Conservation (phyloP, 169 alveolate genomes). For the Cryptosporidium ubiquitum region DNA sequence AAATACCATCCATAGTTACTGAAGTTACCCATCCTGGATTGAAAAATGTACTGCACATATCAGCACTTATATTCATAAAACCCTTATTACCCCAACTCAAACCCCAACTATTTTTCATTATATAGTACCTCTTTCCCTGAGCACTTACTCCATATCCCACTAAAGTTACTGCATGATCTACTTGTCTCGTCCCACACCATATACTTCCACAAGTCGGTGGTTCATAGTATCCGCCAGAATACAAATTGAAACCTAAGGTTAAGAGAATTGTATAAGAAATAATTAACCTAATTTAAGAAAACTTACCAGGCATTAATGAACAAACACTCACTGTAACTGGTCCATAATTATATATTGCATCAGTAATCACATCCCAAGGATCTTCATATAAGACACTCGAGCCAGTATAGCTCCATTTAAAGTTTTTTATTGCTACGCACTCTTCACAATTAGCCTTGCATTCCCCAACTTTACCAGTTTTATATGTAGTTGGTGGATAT, state of each 20-base stretch:
- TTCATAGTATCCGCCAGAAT: conserved; percentile 60
- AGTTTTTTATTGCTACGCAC: conserved; percentile 37
- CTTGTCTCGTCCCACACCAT: conserved; percentile 75
- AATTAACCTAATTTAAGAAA: not conserved
- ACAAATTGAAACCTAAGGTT: conserved; percentile 32
- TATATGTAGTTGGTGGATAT: conserved; percentile 47
- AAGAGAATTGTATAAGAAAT: not conserved
- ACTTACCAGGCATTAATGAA: conserved; percentile 74
- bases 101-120: conserved; percentile 89
- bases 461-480: conserved; percentile 40
- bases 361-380: conserved; percentile 65
- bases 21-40: conserved; percentile 73
- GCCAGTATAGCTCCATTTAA: conserved; percentile 65
- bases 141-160: conserved; percentile 78
- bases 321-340: conserved; percentile 73
- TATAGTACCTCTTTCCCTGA: conserved; percentile 78
- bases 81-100: conserved; percentile 87
- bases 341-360: conserved; percentile 66
- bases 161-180: conserved; percentile 80
- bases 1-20: conserved; percentile 7
- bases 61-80: conserved; percentile 77
- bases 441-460: conserved; percentile 35
- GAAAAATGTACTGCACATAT: conserved; percentile 71
- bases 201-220: conserved; percentile 75
- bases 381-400: conserved; percentile 40